Base-by-base conservation (phyloP, 176 grass and related monocot genomes). In the Juncus effusus region DNA sequence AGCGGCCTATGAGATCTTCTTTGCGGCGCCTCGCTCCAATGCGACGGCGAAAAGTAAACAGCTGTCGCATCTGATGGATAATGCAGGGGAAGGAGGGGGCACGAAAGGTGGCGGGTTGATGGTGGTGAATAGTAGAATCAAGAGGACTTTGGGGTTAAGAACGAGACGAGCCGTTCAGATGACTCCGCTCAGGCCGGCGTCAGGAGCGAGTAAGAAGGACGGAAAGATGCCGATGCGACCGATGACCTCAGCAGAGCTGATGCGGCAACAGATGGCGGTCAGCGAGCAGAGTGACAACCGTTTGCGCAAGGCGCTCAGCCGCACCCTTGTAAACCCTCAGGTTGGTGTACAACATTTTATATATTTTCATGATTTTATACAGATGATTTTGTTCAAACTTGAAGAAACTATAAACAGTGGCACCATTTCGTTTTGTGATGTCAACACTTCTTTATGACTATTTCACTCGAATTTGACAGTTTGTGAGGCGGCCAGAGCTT, bases 1-100 rank as follows among this genome's bases (percentile, higher is more conserved):
- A 45, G 79, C 66, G 0, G 78, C 81, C 16, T 92, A 92, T 13
- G 84, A 92, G 38, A 79, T 92, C 7, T 92, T 87, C 51, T 84
- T 87, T 72, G 35, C 63, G 5, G 74, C 78, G 2, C 84, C 74
- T 64, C 70, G 84, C 12, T 47, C 44, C 9, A 80, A 70, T 11
- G 28, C 72, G 3, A 54, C 62, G 2, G 67, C 65, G 5, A 77
- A 64, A 60, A 10, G 69, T 65, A 59, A 63, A 3, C 74, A 76
- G 52, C 4, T 55, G 41, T 52, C 50, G 41, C 59, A 41, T 61
- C 3, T 59, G 54, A 35, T 51, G 10, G 56, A 19, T 16, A 61
- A 35, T 35, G 77, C 7, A 0, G 77, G 39, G 42, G 28, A 49
- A 37, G 56, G 36, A 45, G 8, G 10, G 42, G 35, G 42, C 9